Evolutionary conservation across 768 basidiomycete genomes (phyloP).

Genomic region (Holtermanniella nyarrowii): DNA sequence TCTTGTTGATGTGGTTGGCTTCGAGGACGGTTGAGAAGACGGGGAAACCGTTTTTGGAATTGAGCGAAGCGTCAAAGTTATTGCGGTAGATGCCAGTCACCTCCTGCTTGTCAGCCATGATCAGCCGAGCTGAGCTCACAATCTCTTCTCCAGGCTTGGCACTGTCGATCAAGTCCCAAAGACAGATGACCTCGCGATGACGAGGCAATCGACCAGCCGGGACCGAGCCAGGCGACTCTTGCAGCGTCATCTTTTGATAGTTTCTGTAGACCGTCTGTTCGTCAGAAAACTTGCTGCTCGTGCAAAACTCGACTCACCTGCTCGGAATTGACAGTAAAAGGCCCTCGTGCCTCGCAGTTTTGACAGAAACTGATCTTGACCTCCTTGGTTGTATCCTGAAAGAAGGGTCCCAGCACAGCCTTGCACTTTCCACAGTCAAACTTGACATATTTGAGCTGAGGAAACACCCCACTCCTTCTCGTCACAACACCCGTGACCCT

Average conservation of each 20-base stretch:
- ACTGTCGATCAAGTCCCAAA: slow-evolving; percentile 96
- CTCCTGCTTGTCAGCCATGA: slow-evolving; percentile 52
- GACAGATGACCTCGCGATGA: slow-evolving; percentile 88
- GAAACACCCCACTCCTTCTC: slow-evolving; percentile 87
- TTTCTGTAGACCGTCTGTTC: slow-evolving; percentile 92
- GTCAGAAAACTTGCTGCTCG: not conserved
- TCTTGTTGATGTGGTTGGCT: slow-evolving; percentile 97
- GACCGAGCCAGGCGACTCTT: slow-evolving; percentile 94
- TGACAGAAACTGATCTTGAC: slow-evolving; percentile 89
- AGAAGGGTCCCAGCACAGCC: slow-evolving; percentile 90
- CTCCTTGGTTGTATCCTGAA: slow-evolving; percentile 91
- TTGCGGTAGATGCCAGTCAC: slow-evolving; percentile 96
- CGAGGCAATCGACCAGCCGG: slow-evolving; percentile 93
- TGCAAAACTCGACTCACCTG: slow-evolving; percentile 50
- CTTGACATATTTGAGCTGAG: slow-evolving; percentile 98
- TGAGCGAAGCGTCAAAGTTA: slow-evolving; percentile 96
- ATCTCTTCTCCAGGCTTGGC: slow-evolving; percentile 99
- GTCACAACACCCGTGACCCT: slow-evolving; percentile 95
- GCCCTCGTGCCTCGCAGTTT: slow-evolving; percentile 87
- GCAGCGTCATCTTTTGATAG: slow-evolving; percentile 96
- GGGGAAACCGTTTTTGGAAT: slow-evolving; percentile 97
- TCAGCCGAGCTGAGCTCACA: slow-evolving; percentile 46
- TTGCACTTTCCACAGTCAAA: slow-evolving; percentile 95
- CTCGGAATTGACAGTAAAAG: slow-evolving; percentile 92
- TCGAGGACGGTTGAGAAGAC: slow-evolving; percentile 98